These are phyloP conservation scores for Ceriops zippeliana DNA, from an alignment of 345 rosid genomes.

Conservation along the genomic window DNA sequence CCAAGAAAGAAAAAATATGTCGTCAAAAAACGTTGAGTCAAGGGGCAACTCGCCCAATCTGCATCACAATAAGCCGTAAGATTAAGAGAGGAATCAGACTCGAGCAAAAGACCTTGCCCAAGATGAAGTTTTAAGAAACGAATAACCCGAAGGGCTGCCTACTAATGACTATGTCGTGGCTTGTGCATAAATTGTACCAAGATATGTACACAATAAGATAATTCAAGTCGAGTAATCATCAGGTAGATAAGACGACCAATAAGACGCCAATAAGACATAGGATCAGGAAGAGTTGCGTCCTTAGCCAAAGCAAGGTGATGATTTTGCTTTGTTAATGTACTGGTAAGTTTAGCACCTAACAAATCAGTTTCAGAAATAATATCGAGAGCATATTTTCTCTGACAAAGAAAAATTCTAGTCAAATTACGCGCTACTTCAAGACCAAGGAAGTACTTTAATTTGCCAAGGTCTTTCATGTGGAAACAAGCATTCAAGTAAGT, in stretches of 20 bases:
- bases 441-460: background rate
- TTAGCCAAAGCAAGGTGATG: background rate
- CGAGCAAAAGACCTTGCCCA: background rate
- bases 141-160: background rate
- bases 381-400: background rate
- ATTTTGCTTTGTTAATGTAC: background rate
- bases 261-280: background rate
- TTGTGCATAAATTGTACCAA: background rate
- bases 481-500: background rate
- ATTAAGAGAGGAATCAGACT: background rate
- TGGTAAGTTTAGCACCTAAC: background rate
- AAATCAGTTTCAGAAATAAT: background rate
- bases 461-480: background rate
- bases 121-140: background rate
- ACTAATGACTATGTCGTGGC: background rate
- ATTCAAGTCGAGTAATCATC: background rate
- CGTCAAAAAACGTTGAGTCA: background rate
- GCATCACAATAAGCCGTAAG: background rate
- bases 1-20: background rate
- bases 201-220: background rate
- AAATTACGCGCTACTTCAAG: background rate
- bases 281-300: background rate
- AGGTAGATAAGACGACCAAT: background rate
- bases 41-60: background rate
- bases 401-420: background rate